Evolutionary conservation across 1,284 basidiomycete genomes (phyloP), one percentile per base, ranked within the genome.

Genomic region (Apiotrichum gracile): DNA sequence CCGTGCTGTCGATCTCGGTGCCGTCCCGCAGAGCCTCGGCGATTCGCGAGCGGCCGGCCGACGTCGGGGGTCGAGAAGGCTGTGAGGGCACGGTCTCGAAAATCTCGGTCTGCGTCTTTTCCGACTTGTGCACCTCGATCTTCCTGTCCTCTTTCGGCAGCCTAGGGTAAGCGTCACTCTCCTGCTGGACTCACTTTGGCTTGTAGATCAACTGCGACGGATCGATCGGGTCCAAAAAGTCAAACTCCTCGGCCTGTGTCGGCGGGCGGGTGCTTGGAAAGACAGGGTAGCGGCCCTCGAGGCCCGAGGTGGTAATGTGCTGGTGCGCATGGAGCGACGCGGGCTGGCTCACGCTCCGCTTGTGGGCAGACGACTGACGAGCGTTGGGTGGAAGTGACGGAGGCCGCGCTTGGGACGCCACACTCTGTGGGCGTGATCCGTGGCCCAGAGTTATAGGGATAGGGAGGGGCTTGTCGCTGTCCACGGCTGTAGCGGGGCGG

Each of bases 251-350:
- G n/a, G 29, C 29, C 14, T 27, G 26, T 12, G 24, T n/a, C 25
- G 26, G 5, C 6, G 40, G n/a, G 9, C 41, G 26, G 6, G 17
- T 19, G 37, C 37, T 19, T 4, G 29, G 43, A 25, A 70, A 44
- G 49, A 37, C 52, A 13, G 69, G 69, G 53, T 72, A 72, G 41
- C 67, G 37, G 51, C 68, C 66, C 0, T 65, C 66, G 53, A 62
- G 10, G 29, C 42, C 29, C 9, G 16, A 24, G 31, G 22, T n/a
- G 31, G 13, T 7, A 8, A 46, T 3, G 29, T 41, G 38, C 31
- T 25, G n/a, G 25, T 39, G 50, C 17, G 38, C 40, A 7, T 47
- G 40, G 22, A 47, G 16, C 29, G 39, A 12, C 19, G 21, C 40
- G 2, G 44, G 38, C 22, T 47, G 45, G 46, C 44, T 40, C 27